A percentile compares a stretch with the other conserved stretches of the same genome.
Evolutionary conservation across 108 stramenopile species (phyloP).

Genomic region (Cyclotella cryptica): DNA sequence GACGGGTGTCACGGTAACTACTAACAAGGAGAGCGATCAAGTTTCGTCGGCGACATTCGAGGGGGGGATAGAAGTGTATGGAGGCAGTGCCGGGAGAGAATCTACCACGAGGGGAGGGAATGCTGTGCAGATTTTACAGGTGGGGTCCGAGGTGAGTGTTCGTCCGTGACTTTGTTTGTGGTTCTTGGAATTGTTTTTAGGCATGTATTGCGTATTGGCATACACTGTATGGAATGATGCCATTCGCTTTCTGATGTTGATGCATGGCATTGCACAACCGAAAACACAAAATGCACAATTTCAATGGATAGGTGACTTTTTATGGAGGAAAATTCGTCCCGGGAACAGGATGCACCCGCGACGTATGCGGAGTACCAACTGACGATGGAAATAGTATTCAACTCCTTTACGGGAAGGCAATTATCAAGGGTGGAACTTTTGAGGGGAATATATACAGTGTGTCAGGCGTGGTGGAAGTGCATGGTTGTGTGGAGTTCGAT

Average conservation of each 20-base stretch:
- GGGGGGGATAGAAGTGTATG: slow-evolving; percentile 21
- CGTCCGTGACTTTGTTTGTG: neutral
- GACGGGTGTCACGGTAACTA: slow-evolving; percentile 20
- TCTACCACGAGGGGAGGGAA: slow-evolving; percentile 31
- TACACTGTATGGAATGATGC: too few relatives aligned
- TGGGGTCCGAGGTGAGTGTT: slow-evolving; percentile 17
- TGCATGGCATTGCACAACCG: too few relatives aligned
- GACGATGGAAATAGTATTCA: slow-evolving; percentile 24
- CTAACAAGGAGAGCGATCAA: slow-evolving; percentile 6
- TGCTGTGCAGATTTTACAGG: slow-evolving; percentile 34
- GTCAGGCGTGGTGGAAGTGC: slow-evolving; percentile 21
- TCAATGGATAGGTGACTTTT: neutral
- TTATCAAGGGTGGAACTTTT: slow-evolving; percentile 29
- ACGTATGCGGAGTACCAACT: slow-evolving; percentile 30
- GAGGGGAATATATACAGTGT: slow-evolving; percentile 26
- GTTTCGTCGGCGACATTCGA: slow-evolving; percentile 22
- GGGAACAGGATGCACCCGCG: slow-evolving; percentile 19
- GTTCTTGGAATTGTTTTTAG: neutral
- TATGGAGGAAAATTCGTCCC: slow-evolving; percentile 26
- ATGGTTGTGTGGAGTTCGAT: slow-evolving; percentile 37
- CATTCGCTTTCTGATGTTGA: too few relatives aligned
- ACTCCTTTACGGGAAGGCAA: slow-evolving; percentile 25
- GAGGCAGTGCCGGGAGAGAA: slow-evolving; percentile 31
- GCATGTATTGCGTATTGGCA: too few relatives aligned
- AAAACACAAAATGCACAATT: neutral